Evolutionary conservation across 2,329 filamentous ascomycete species (phyloP).

Genomic region (Epichloe glyceriae): DNA sequence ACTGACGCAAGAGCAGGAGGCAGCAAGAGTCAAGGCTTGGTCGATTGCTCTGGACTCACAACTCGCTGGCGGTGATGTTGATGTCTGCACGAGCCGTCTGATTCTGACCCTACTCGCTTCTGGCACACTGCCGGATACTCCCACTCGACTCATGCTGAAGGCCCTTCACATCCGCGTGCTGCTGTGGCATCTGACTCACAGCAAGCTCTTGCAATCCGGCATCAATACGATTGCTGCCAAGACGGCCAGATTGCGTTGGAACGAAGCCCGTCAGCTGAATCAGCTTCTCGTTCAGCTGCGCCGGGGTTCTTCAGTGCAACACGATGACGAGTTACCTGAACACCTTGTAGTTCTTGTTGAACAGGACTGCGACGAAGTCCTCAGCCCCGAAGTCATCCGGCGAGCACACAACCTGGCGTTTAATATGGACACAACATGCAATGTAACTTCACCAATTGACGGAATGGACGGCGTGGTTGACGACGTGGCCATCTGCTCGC

Average conservation of each 20-base stretch:
- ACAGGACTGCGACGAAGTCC: constrained; percentile 68
- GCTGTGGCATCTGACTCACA: constrained; percentile 62
- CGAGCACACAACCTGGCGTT: constrained; percentile 83
- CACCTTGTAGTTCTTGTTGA: constrained; percentile 66
- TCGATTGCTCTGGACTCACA: constrained; percentile 87
- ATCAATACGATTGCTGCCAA: constrained; percentile 60
- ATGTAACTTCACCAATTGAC: constrained; percentile 48
- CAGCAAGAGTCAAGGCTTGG: constrained; percentile 81
- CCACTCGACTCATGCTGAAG: constrained; percentile 77
- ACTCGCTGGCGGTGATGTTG: constrained; percentile 76
- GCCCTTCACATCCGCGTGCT: constrained; percentile 84
- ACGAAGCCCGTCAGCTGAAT: constrained; percentile 58
- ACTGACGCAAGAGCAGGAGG: constrained; percentile 72
- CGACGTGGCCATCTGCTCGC: constrained; percentile 71
- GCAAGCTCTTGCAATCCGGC: constrained; percentile 48
- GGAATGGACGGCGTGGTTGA: constrained; percentile 76
- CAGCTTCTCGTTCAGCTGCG: constrained; percentile 30
- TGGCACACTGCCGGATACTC: constrained; percentile 72
- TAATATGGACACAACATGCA: constrained; percentile 63
- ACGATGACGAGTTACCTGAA: constrained; percentile 52
- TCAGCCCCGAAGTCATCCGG: constrained; percentile 66
- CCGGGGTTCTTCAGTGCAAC: constrained; percentile 28
- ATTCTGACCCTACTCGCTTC: constrained; percentile 80
- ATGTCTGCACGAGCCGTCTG: constrained; percentile 78
- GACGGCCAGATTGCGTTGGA: constrained; percentile 68